A percentile compares a stretch with the other conserved stretches of the same genome.
phyloP scores from a whole-genome alignment of 2,329 filamentous ascomycete genomes.

The Sporothrix dimorphospora region DNA sequence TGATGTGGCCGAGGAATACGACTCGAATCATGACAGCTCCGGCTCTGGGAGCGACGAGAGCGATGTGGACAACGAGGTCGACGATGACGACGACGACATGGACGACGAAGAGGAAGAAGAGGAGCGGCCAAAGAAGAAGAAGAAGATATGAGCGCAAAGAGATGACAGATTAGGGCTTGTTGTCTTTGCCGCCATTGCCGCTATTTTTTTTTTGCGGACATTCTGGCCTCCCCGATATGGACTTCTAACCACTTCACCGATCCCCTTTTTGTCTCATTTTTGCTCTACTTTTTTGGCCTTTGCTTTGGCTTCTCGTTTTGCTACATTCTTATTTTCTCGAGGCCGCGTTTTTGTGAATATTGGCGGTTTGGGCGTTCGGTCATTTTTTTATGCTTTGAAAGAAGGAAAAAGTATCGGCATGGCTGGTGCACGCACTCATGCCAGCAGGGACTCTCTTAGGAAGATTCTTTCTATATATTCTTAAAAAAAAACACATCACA shows the following conservation, averaged over 20 bases:
- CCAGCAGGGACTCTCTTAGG: not conserved
- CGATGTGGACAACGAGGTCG: conserved; percentile 56
- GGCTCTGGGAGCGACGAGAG: conserved; percentile 71
- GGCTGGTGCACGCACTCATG: not conserved
- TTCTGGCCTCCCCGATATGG: not conserved
- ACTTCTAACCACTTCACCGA: not conserved
- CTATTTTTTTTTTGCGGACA: not conserved
- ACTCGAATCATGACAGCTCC: conserved; percentile 86
- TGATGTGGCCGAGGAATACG: conserved; percentile 94
- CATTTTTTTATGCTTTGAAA: conserved; percentile 14
- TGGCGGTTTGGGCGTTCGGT: conserved; percentile 15
- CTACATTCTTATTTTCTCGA: not conserved
- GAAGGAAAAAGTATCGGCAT: conserved; percentile 6
- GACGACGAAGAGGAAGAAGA: conserved; percentile 43
- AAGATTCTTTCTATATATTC: not conserved
- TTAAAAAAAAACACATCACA: not conserved
- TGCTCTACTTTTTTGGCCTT: too few species aligned
- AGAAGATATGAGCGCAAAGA: conserved; percentile 41
- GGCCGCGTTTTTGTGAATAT: conserved; percentile 16
- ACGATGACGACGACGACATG: conserved; percentile 51
- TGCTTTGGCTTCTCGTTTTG: not conserved
- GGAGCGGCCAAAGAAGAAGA: conserved; percentile 49
- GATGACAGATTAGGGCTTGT: not conserved
- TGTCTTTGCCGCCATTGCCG: not conserved
- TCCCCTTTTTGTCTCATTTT: not conserved